Conservation (phyloP, 768 basidiomycete genomes). For the Podaxis mareebaensis region DNA sequence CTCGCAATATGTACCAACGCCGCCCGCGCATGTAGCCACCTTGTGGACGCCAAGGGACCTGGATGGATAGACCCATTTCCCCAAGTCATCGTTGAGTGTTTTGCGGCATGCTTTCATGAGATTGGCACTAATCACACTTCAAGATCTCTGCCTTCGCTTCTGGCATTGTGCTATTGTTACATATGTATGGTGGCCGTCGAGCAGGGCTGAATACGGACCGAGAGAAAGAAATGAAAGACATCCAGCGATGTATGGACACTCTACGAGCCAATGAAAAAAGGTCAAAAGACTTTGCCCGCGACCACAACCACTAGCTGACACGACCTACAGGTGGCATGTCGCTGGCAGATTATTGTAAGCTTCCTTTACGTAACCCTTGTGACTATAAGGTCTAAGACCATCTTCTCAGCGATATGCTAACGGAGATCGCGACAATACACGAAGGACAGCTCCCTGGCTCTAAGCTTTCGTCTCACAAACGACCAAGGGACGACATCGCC, state of each 20-base stretch:
- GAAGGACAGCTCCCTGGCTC: constrained; percentile 48
- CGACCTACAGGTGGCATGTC: constrained; percentile 31
- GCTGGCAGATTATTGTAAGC: constrained; percentile 40
- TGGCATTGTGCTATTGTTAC: constrained; percentile 54
- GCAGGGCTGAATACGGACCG: constrained; percentile 39
- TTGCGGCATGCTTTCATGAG: neutral
- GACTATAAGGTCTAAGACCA: constrained; percentile 14
- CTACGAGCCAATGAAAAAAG: constrained; percentile 39
- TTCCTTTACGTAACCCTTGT: constrained; percentile 17
- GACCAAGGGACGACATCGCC: constrained; percentile 40
- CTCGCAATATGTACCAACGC: constrained; percentile 72
- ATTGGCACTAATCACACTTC: neutral
- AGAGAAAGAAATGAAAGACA: constrained; percentile 46
- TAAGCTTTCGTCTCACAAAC: constrained; percentile 38
- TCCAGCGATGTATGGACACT: constrained; percentile 51
- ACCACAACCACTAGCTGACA: neutral
- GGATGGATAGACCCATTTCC: constrained; percentile 31
- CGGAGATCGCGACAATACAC: constrained; percentile 55
- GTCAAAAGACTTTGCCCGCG: constrained; percentile 19
- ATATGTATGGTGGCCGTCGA: constrained; percentile 52
- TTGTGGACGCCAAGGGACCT: constrained; percentile 55
- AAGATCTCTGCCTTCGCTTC: constrained; percentile 38
- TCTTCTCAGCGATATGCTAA: constrained; percentile 53
- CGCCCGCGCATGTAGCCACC: constrained; percentile 68
- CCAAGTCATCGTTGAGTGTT: constrained; percentile 31